Evolutionary conservation across 345 rosid species (phyloP), one percentile per base, ranked within the genome.

Genomic region (Melaleuca quinquenervia): DNA sequence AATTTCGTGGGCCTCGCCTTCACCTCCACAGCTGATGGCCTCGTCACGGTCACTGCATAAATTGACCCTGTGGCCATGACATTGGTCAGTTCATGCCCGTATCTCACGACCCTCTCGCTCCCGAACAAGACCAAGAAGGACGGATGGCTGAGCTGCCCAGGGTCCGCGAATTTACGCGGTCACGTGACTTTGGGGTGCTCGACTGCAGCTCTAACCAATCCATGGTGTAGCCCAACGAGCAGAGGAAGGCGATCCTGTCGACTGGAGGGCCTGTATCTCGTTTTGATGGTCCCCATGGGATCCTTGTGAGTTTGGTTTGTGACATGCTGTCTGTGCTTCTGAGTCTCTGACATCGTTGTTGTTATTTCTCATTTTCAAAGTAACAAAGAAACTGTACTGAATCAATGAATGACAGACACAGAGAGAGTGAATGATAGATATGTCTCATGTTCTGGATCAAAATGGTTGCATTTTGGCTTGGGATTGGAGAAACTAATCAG

Each of bases 1-100:
- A 93, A 95, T 87, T 11, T 87, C 3, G 18, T 22, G 3, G 97
- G 98, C 87, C 88, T 94, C 85, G 94, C 96, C 0, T 90, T 87
- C 76, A 95, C 90, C 27, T 83, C 91, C 36, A 92, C 95, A 2
- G 90, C 86, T 0, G 92, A 85, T 4, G 96, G 93, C 11, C 91
- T 91, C 6, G 83, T 85, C 15, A 92, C 91, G 1, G 50, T 88
- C 36, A 92, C 98, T 15, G 85, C 90, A 89, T 96, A 96, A 10
- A 87, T 75, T 11, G n/a, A n/a, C n/a, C n/a, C n/a, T n/a, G n/a
- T n/a, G n/a, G n/a, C n/a, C n/a, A n/a, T n/a, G n/a, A n/a, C n/a
- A n/a, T n/a, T n/a, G n/a, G n/a, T n/a, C n/a, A n/a, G n/a, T n/a
- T n/a, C n/a, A n/a, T n/a, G n/a, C n/a, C n/a, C n/a, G n/a, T n/a